Percentiles rank a stretch among this genome's conserved stretches.
Conservation (phyloP, 2,329 filamentous ascomycete species). For the Akanthomyces dipterigenus region DNA sequence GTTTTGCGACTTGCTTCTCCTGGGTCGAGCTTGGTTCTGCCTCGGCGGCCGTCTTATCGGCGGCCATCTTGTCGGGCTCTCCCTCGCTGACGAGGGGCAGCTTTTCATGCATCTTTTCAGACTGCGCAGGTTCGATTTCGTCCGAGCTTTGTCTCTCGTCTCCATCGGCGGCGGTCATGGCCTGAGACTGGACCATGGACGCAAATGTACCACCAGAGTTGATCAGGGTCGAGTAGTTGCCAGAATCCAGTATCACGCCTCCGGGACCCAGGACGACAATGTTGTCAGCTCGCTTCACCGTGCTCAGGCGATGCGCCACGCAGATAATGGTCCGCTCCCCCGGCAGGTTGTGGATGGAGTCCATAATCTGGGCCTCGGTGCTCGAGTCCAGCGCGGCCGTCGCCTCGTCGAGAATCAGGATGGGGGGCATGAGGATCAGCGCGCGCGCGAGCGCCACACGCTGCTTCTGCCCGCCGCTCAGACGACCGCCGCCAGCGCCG, state of each 20-base stretch:
- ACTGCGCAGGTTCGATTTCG: not conserved
- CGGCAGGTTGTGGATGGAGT: slow-evolving; percentile 30
- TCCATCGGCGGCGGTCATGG: slow-evolving; percentile 11
- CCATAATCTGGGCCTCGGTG: slow-evolving; percentile 37
- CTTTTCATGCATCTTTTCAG: not conserved
- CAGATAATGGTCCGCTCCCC: slow-evolving; percentile 53
- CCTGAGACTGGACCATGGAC: slow-evolving; percentile 32
- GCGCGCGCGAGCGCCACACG: slow-evolving; percentile 56
- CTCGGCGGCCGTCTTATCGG: not conserved
- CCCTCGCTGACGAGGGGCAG: not conserved
- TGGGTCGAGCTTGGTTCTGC: not conserved
- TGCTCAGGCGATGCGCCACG: slow-evolving; percentile 57
- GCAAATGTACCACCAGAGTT: slow-evolving; percentile 41
- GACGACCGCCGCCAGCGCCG: slow-evolving; percentile 45
- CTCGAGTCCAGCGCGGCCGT: slow-evolving; percentile 46
- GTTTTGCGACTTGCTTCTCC: not conserved
- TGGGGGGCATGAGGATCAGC: slow-evolving; percentile 52
- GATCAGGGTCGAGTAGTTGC: slow-evolving; percentile 53
- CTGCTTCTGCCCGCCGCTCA: slow-evolving; percentile 53
- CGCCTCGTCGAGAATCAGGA: slow-evolving; percentile 62
- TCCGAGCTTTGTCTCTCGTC: slow-evolving; percentile 4
- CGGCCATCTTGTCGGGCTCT: not conserved
- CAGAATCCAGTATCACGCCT: slow-evolving; percentile 54
- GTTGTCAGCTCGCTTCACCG: slow-evolving; percentile 54
- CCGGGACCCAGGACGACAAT: slow-evolving; percentile 55